Evolutionary conservation across 257 asterid genomes (phyloP).

Genomic region (Jasminum sambac): DNA sequence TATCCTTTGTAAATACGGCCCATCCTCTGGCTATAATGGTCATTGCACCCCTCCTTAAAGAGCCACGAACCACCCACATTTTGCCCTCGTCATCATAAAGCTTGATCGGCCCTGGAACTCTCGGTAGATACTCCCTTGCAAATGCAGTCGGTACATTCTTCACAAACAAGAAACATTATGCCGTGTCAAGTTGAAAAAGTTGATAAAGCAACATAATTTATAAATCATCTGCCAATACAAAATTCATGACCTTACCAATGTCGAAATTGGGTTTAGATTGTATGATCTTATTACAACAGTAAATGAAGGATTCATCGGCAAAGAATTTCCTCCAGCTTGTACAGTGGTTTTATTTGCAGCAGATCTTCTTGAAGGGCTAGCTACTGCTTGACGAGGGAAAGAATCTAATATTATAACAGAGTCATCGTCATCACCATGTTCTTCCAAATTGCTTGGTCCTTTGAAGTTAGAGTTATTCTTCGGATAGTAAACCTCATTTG

Average conservation of each 20-base stretch:
- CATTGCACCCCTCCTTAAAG: neutral
- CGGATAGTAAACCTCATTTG: slow-evolving; percentile 8
- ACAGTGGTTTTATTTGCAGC: neutral
- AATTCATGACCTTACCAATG: slow-evolving; percentile 24
- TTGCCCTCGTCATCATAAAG: neutral
- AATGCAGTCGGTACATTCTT: neutral
- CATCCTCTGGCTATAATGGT: neutral
- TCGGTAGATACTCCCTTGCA: neutral
- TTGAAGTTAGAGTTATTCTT: neutral
- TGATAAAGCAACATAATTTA: neutral
- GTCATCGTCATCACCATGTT: slow-evolving; percentile 8
- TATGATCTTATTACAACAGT: neutral
- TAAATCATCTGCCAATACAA: neutral
- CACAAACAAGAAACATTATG: slow-evolving; percentile 4
- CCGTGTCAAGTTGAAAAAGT: neutral
- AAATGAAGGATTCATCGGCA: slow-evolving; percentile 15
- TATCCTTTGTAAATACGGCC: neutral
- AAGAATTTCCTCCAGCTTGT: neutral
- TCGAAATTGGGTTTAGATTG: neutral
- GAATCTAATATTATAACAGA: slow-evolving; percentile 10
- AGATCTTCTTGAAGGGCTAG: neutral
- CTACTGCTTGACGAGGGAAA: slow-evolving; percentile 1
- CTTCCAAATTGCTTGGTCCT: neutral
- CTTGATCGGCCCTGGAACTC: neutral
- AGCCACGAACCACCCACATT: neutral